Percentiles rank a stretch among this genome's conserved stretches.
These are phyloP conservation scores for Holtermannia corniformis DNA, from an alignment of 768 basidiomycete genomes.

Conservation along the genomic window DNA sequence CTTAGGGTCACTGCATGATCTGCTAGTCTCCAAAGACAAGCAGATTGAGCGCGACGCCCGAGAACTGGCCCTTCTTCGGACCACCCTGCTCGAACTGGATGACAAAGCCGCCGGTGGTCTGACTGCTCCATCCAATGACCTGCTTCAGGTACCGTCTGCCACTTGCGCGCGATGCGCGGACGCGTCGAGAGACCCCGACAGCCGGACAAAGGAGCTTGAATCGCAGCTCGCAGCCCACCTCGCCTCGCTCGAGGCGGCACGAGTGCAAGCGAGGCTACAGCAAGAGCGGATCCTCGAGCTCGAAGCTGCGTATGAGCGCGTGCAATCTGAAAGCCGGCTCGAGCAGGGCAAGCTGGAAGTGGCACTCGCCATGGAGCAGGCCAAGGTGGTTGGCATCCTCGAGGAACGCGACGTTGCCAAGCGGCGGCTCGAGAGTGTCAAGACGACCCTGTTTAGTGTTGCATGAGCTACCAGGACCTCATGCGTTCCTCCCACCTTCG, in stretches of 20 bases:
- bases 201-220: conserved; percentile 20
- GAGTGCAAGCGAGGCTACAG: conserved; percentile 10
- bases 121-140: conserved; percentile 8
- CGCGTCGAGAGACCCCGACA: conserved; percentile 3
- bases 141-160: background rate
- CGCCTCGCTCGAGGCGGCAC: conserved; percentile 14
- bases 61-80: conserved; percentile 27
- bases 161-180: conserved; percentile 10
- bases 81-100: conserved; percentile 31
- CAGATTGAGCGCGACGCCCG: conserved; percentile 34
- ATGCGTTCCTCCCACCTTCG: too few species aligned
- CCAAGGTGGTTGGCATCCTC: conserved; percentile 13
- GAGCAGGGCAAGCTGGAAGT: conserved; percentile 23
- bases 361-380: conserved; percentile 23
- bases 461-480: too few species aligned
- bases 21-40: conserved; percentile 27
- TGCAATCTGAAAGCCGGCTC: conserved; percentile 12
- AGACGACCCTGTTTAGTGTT: conserved; percentile 27
- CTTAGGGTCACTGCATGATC: conserved; percentile 26
- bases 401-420: conserved; percentile 30
- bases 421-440: conserved; percentile 30
- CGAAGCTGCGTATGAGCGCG: conserved; percentile 11
- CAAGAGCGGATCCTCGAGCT: conserved; percentile 14
- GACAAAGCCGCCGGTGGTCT: conserved; percentile 17
- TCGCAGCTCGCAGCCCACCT: conserved; percentile 19